These are phyloP conservation scores for Zalaria sp. DNA, from an alignment of 2,329 filamentous ascomycete genomes.

Conservation along the genomic window DNA sequence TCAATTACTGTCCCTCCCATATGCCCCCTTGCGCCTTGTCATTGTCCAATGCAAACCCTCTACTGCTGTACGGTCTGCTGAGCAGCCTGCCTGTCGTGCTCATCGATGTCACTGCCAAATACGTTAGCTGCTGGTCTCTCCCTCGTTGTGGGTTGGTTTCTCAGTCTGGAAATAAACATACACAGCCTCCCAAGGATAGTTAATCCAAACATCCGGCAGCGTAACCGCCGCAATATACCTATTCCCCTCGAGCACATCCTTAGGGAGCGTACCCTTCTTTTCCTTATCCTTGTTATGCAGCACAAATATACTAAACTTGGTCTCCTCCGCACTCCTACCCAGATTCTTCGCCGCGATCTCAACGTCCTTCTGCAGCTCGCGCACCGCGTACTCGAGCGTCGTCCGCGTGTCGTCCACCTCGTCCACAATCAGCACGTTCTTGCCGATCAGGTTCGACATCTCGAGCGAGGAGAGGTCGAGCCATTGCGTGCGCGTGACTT, in stretches of 20 bases:
- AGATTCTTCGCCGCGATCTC: constrained; percentile 62
- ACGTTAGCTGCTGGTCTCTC: not conserved
- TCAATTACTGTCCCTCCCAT: no score
- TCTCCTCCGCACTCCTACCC: constrained; percentile 56
- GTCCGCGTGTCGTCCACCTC: constrained; percentile 94
- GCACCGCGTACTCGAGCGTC: constrained; percentile 85
- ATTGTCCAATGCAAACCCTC: not conserved
- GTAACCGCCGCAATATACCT: constrained; percentile 79
- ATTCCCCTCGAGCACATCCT: constrained; percentile 57
- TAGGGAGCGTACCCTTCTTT: constrained; percentile 79
- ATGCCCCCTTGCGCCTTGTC: no score
- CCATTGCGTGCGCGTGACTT: constrained; percentile 97
- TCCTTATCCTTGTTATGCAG: constrained; percentile 96
- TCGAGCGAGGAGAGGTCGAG: constrained; percentile 76
- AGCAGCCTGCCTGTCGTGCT: constrained; percentile 62
- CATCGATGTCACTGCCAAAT: constrained; percentile 61
- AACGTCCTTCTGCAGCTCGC: constrained; percentile 90
- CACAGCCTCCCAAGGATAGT: constrained; percentile 95
- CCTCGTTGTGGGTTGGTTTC: not conserved
- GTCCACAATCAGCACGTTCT: constrained; percentile 83
- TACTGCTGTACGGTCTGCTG: constrained; percentile 8
- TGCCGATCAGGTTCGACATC: constrained; percentile 80
- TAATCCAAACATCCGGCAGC: constrained; percentile 92
- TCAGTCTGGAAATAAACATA: constrained; percentile 22
- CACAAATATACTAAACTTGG: constrained; percentile 88